Base-by-base conservation (phyloP, 306 rosid genomes). In the Dalbergia cochinchinensis region DNA sequence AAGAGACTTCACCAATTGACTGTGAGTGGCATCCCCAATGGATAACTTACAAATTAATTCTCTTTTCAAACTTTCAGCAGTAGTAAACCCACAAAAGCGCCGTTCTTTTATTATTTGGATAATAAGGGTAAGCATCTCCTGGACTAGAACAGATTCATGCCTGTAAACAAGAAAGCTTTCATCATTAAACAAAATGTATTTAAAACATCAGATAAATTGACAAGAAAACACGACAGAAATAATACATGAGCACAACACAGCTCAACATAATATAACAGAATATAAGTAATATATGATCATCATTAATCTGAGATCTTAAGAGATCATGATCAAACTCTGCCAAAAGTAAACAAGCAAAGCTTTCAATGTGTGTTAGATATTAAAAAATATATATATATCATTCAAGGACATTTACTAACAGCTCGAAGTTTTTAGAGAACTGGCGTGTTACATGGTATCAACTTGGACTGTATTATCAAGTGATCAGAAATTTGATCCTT, bases 1-100 rank as follows among this genome's bases (percentile, higher is more conserved):
- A 73, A 96, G 94, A 80, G 96, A 92, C 89, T 96, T 93, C 81
- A 96, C 90, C 83, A 96, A 81, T 76, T 90, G 98, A 88, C 99
- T 96, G 55, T 83, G 99, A 69, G 99, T 96, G 65, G 92, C 90
- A 83, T 96, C 94, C 74, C 93, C 97, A 78, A 87, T 79, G 60
- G 96, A 88, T 71, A 96, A 75, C 86, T 90, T 96, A 82, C 80
- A 92, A 77, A 96, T 78, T 71, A 96, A 78, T 85, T 96, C 99
- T 83, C 97, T 86, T 88, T 88, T 93, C 86, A 96, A 85, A 86
- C 93, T 90, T 85, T 93, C 99, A 65, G 89, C 87, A 65, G 90
- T 80, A 39, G 86, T 91, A 61, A 93, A 83, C 82, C 99, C 99
- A 79, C 94, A 91, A 84, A 91, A 93, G 74, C 99, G 92, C 73